Conservation (phyloP, 495 filamentous ascomycete genomes). For the Penicillium angulare region DNA sequence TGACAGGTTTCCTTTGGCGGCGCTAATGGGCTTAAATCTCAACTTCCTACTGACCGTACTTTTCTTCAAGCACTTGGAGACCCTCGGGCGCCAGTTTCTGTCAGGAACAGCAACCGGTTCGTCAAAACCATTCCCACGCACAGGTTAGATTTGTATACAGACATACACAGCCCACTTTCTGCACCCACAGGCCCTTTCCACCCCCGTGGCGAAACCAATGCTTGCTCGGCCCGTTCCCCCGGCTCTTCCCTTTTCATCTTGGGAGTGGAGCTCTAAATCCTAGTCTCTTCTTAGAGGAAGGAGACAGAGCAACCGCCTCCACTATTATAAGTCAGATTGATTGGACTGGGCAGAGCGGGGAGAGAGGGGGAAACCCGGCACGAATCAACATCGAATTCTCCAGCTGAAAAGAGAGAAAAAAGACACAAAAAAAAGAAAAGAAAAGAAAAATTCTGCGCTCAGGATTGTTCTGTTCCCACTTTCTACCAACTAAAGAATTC, state of each 20-base stretch:
- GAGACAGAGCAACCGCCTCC: background rate
- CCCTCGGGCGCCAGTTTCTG: constrained; percentile 10
- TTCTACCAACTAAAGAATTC: too few relatives aligned
- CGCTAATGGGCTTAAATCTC: constrained; percentile 1
- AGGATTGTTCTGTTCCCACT: too few relatives aligned
- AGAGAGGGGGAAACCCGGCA: background rate
- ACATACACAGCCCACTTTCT: background rate
- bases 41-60: constrained; percentile 9
- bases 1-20: background rate
- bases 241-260: constrained; percentile 18
- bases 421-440: background rate
- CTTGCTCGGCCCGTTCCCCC: constrained; percentile 30
- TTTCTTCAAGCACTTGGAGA: background rate
- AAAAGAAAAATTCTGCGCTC: background rate
- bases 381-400: background rate
- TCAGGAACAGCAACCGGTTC: constrained; percentile 7
- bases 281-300: background rate
- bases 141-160: background rate
- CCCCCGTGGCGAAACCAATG: constrained; percentile 16
- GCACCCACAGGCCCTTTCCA: constrained; percentile 1
- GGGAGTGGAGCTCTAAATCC: constrained; percentile 14
- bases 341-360: background rate
- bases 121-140: background rate
- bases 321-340: background rate
- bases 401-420: constrained; percentile 4